phyloP scores from a whole-genome alignment of 2,329 filamentous ascomycete species.

The Dothideomycetes sp. region DNA sequence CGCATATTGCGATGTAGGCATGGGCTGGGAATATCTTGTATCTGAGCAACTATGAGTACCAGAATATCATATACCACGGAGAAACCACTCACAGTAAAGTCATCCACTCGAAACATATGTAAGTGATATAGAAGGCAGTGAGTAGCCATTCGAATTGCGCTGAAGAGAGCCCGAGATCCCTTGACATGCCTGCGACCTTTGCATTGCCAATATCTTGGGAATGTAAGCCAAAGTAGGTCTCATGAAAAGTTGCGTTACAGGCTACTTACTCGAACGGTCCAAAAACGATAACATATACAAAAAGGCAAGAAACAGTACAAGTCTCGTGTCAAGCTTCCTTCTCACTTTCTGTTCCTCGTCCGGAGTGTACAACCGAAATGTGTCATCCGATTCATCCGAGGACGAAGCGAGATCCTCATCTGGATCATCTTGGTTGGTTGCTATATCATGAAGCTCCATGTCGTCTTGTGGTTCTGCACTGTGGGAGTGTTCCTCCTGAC shows the following conservation, averaged over 20 bases:
- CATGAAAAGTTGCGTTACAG: slow-evolving; percentile 8
- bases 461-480: no score
- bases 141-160: slow-evolving; percentile 53
- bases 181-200: slow-evolving; percentile 48
- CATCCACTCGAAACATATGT: slow-evolving; percentile 59
- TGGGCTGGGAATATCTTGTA: slow-evolving; percentile 52
- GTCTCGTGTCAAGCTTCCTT: slow-evolving; percentile 60
- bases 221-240: not conserved
- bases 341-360: slow-evolving; percentile 67
- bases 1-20: slow-evolving; percentile 53
- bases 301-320: slow-evolving; percentile 73
- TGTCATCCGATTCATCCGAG: no score
- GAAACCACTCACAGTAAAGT: slow-evolving; percentile 40
- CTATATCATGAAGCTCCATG: no score
- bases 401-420: no score
- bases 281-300: slow-evolving; percentile 80
- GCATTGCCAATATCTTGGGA: slow-evolving; percentile 42
- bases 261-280: slow-evolving; percentile 65
- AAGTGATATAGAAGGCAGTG: slow-evolving; percentile 55
- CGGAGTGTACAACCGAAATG: slow-evolving; percentile 46
- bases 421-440: no score
- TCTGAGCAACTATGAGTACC: slow-evolving; percentile 19
- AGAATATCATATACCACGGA: not conserved
- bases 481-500: no score
- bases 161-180: slow-evolving; percentile 46